Evolutionary conservation across 2,329 filamentous ascomycete species (phyloP), one percentile per base, ranked within the genome.

Genomic region (Monosporascus sp.): DNA sequence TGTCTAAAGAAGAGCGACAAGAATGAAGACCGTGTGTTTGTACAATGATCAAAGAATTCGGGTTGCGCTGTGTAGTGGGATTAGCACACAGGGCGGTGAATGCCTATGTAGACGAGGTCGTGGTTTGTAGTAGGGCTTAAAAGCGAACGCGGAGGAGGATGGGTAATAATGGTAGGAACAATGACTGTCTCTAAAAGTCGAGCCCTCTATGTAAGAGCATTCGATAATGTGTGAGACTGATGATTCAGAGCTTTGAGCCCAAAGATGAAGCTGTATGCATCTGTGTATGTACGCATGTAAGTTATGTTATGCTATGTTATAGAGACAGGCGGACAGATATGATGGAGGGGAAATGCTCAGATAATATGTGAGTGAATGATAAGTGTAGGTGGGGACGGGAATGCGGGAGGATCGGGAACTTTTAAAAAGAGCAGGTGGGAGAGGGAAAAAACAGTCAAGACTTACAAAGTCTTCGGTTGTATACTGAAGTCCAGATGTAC

Each of bases 31-130:
- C 31, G 52, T 52, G 51, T 52, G 44, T 52, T 47, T 54, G 48
- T 51, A 45, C 52, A 56, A 60, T 55, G 54, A 54, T 60, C 58
- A 55, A 61, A 59, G 57, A 59, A 53, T 56, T 50, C 51, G 56
- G 36, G 44, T 34, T 48, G 52, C 52, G 57, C 57, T 65, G 62
- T 66, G 53, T 56, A 56, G 49, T 55, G 40, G 56, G 52, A 57
- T 66, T 63, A 66, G 64, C 64, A 56, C 49, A 59, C 57, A 51
- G 56, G 59, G 57, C 56, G 59, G 61, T 64, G 60, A 61, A 56
- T 52, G 31, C 31, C 5, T 1, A 8, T 34, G 31, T 14, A 14
- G 31, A 14, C 31, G 11, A 34, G 31, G 31, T 34, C 11, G 31
- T 34, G 31, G 31, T 34, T 34, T 5, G 31, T 5, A 14, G 31